Percentiles rank a stretch among this genome's conserved stretches.
Evolutionary conservation across 2,329 filamentous ascomycete genomes (phyloP).

Genomic region (Aspergillus arachidicola): DNA sequence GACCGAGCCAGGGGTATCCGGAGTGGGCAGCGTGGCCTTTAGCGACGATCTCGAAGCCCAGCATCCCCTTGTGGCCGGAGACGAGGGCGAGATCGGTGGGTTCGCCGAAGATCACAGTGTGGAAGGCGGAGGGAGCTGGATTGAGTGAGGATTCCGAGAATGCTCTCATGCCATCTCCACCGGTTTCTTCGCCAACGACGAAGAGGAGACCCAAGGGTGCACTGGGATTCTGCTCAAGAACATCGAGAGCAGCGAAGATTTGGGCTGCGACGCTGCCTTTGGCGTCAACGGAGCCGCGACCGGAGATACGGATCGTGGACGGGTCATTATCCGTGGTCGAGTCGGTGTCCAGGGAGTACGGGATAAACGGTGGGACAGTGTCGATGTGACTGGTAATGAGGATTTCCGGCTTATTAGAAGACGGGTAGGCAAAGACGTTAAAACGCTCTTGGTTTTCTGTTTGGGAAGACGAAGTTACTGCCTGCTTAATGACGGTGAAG

Average conservation of each 20-base stretch:
- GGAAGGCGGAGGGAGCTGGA: conserved; percentile 51
- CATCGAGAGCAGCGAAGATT: conserved; percentile 47
- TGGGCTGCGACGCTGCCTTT: conserved; percentile 51
- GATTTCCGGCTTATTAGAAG: conserved; percentile 34
- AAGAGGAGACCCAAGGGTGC: conserved; percentile 57
- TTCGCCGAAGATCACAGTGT: conserved; percentile 86
- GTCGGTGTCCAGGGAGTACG: conserved; percentile 46
- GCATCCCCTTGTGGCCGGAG: conserved; percentile 85
- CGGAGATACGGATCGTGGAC: conserved; percentile 42
- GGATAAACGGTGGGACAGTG: conserved; percentile 57
- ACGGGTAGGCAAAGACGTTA: conserved; percentile 72
- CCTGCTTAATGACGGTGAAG: conserved; percentile 66
- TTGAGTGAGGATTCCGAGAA: conserved; percentile 53
- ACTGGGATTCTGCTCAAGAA: conserved; percentile 43
- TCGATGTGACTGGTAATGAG: conserved; percentile 77
- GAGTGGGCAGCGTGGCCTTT: conserved; percentile 81
- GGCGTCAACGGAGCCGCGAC: conserved; percentile 50
- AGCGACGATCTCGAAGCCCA: conserved; percentile 68
- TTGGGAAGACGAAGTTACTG: conserved; percentile 19
- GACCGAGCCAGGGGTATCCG: conserved; percentile 88
- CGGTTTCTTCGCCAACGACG: conserved; percentile 79
- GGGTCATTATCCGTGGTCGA: conserved; percentile 1
- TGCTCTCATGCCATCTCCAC: conserved; percentile 76
- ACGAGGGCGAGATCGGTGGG: conserved; percentile 88
- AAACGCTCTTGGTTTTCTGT: conserved; percentile 54